Base-by-base conservation (phyloP, 2,329 filamentous ascomycete species). In the Clarireedia monteithiana region DNA sequence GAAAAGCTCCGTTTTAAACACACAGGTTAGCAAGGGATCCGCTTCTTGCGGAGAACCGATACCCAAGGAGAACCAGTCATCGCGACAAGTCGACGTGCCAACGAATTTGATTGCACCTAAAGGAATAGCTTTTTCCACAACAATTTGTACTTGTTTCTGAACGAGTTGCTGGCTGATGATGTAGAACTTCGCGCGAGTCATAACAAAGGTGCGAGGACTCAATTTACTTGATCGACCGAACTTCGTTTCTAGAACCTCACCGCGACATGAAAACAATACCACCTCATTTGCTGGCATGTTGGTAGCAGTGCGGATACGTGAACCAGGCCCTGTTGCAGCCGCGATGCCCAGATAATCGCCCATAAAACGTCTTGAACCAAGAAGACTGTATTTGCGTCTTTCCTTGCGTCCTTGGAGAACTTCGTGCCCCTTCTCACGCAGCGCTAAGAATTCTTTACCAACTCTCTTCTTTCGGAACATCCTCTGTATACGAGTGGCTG, bases 1-100 rank as follows among this genome's bases (percentile, higher is more conserved):
- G 68, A 97, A 95, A 72, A 99, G 85, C 68, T 99, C 94, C 0
- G 94, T 99, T 77, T 99, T 99, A 72, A 99, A 84, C 20, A 96
- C 76, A 68, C 94, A 99, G 73, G 86, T 95, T 66, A 99, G 73
- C 23, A 99, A 78, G n/a, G 94, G 91, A 71, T 99, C 94, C 0
- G 94, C 80, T 69, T 97, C 92, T 68, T 95, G 90, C 7, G 86
- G 85, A 34, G 91, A 91, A n/a, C 89, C 90, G 46, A 95, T 80
- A 3, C 91, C 89, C 38, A 99, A 77, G 1, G 92, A 90, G 71
- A 99, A 96, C 94, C 94, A 99, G 72, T 99, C 94, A 65, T 99
- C 94, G 61, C 89, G 89, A 59, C 88, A 75, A 15, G 81, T 89
- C 2, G 92, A 96, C 5, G 82, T 77, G 65, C 89, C 84, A 62